Conservation (phyloP, 1,284 basidiomycete species). For the Naganishia albida region DNA sequence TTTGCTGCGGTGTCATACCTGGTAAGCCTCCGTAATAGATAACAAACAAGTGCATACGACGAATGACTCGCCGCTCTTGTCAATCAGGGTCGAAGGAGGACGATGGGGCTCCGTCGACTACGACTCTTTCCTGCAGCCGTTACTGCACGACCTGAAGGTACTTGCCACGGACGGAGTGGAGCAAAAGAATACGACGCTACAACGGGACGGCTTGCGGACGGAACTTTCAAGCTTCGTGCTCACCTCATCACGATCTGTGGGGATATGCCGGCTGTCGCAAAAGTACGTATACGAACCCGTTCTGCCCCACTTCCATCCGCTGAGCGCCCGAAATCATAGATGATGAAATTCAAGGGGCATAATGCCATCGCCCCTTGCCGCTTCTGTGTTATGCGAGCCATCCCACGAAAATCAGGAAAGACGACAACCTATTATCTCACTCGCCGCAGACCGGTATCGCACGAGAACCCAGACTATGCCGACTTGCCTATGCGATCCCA, state of each 20-base stretch:
- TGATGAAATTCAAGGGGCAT: neutral
- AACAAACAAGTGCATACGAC: too few species aligned
- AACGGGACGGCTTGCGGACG: too few species aligned
- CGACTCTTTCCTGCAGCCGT: neutral
- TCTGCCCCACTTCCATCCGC: too few species aligned
- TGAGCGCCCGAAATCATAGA: too few species aligned
- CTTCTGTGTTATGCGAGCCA: neutral
- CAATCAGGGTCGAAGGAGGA: neutral
- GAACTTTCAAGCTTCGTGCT: neutral
- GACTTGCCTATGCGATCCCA: neutral
- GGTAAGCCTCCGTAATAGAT: too few species aligned
- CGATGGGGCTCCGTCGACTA: neutral
- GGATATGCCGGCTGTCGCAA: slow-evolving; percentile 6
- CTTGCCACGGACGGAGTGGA: neutral
- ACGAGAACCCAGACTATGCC: neutral
- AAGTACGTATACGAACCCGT: neutral
- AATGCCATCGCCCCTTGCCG: neutral
- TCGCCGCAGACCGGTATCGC: neutral
- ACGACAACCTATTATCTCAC: neutral
- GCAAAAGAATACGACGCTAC: neutral
- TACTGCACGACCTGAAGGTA: neutral
- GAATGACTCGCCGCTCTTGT: too few species aligned
- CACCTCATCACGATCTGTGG: neutral
- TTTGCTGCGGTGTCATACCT: neutral
- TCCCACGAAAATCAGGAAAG: neutral